These are phyloP conservation scores for Wolfiporia cocos DNA, from an alignment of 1,284 basidiomycete species.

Conservation along the genomic window DNA sequence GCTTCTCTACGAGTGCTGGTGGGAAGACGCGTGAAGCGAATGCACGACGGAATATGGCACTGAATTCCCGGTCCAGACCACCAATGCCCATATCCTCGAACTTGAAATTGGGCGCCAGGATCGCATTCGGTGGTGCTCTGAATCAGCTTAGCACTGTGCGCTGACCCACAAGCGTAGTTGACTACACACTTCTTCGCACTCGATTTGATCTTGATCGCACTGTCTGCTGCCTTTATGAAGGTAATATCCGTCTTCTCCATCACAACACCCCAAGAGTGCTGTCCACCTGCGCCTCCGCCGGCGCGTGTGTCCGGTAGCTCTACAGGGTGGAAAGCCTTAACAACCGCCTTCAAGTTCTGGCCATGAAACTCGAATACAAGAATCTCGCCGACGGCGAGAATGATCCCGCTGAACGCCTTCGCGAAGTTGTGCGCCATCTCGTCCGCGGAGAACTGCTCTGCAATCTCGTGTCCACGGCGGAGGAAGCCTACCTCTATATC, in stretches of 20 bases:
- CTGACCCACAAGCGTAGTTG: not conserved
- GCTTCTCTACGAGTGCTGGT: constrained; percentile 92
- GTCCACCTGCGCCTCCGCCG: constrained; percentile 29
- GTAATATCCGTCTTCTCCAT: constrained; percentile 91
- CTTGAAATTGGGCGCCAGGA: constrained; percentile 97
- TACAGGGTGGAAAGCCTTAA: constrained; percentile 64
- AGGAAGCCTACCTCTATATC: constrained; percentile 80
- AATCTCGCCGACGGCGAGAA: constrained; percentile 72
- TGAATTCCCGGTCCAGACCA: constrained; percentile 94
- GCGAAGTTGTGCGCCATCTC: constrained; percentile 79
- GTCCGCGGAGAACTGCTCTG: constrained; percentile 76
- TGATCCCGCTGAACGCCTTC: constrained; percentile 53
- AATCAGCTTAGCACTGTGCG: not conserved
- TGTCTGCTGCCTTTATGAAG: constrained; percentile 80
- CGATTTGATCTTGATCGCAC: constrained; percentile 86
- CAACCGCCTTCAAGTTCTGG: constrained; percentile 71
- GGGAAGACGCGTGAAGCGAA: constrained; percentile 99
- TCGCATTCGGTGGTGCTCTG: constrained; percentile 89
- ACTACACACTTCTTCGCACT: constrained; percentile 76
- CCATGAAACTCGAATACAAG: constrained; percentile 92
- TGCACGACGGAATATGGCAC: constrained; percentile 96
- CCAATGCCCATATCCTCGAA: constrained; percentile 99
- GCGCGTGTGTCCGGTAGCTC: constrained; percentile 62
- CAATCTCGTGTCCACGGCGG: constrained; percentile 56
- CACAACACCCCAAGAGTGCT: constrained; percentile 61